Evolutionary conservation across 1,139 yeast genomes (phyloP).

Genomic region (Meyerozyma guilliermondii): DNA sequence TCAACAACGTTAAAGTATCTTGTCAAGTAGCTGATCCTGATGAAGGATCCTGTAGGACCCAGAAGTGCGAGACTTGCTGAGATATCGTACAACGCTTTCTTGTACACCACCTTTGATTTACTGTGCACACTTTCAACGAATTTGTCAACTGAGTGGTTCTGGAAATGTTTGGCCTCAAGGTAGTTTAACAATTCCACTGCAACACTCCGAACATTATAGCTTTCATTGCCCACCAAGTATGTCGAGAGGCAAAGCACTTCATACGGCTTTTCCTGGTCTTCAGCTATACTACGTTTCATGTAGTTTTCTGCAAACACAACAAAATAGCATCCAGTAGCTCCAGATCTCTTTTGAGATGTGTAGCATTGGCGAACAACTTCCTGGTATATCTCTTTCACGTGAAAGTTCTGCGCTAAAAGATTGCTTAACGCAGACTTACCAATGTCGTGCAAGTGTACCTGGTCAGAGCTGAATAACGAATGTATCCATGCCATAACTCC

Average conservation of each 20-base stretch:
- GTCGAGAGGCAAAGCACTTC: slow-evolving; percentile 62
- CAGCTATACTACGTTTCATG: slow-evolving; percentile 30
- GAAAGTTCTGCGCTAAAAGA: slow-evolving; percentile 56
- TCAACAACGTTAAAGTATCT: slow-evolving; percentile 63
- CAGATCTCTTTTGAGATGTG: slow-evolving; percentile 44
- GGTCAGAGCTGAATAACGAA: slow-evolving; percentile 55
- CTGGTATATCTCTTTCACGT: slow-evolving; percentile 50
- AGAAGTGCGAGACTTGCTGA: slow-evolving; percentile 58
- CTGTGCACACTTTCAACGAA: slow-evolving; percentile 62
- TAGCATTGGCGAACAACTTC: slow-evolving; percentile 71
- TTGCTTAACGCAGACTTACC: slow-evolving; percentile 74
- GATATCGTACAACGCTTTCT: slow-evolving; percentile 67
- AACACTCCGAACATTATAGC: slow-evolving; percentile 50
- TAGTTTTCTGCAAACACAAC: slow-evolving; percentile 64
- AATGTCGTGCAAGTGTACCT: slow-evolving; percentile 54
- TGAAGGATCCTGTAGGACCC: slow-evolving; percentile 53
- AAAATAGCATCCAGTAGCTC: slow-evolving; percentile 64
- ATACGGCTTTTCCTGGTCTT: slow-evolving; percentile 42
- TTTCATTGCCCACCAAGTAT: slow-evolving; percentile 67
- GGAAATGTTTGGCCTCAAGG: slow-evolving; percentile 51
- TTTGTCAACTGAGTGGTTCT: slow-evolving; percentile 32
- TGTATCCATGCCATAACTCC: slow-evolving; percentile 76
- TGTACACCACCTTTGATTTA: slow-evolving; percentile 67
- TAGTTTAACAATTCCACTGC: slow-evolving; percentile 57
- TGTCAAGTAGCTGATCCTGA: slow-evolving; percentile 68